Evolutionary conservation across 768 basidiomycete genomes (phyloP).

Genomic region (Jaapia argillacea): DNA sequence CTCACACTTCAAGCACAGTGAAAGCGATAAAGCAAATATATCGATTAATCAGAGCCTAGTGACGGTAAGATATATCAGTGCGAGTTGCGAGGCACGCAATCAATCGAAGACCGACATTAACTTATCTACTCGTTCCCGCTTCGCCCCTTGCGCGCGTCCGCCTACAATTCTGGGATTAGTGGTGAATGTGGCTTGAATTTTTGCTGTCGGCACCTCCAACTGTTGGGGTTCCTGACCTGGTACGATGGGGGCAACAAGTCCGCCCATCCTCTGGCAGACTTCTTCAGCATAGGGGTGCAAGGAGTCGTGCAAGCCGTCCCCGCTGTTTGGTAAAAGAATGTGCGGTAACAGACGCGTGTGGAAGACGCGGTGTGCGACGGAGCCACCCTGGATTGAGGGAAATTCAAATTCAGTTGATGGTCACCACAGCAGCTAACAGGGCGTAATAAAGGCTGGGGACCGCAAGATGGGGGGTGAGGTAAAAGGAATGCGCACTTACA

Average conservation of each 20-base stretch:
- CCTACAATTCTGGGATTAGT: neutral
- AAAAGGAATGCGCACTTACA: conserved; percentile 45
- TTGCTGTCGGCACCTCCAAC: neutral
- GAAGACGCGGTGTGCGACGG: conserved; percentile 28
- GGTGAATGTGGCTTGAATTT: neutral
- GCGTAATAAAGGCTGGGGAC: conserved; percentile 4
- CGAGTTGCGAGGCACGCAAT: no score
- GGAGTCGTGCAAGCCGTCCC: neutral
- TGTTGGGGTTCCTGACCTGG: neutral
- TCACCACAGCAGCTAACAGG: neutral
- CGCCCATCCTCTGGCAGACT: neutral
- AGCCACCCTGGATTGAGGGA: conserved; percentile 23
- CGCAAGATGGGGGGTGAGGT: conserved; percentile 14
- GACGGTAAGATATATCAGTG: no score
- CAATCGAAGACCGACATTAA: neutral
- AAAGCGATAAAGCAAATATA: no score
- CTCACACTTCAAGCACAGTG: no score
- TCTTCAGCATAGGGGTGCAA: neutral
- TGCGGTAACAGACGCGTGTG: conserved; percentile 32
- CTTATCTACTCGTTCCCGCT: neutral
- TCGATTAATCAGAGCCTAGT: no score
- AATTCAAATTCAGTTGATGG: neutral
- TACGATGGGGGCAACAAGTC: neutral
- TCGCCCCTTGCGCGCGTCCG: neutral
- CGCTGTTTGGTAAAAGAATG: conserved; percentile 5